Evolutionary conservation across 371 early-diverging fungal species (phyloP), one percentile per base, ranked within the genome.

Genomic region (Mucor indicus): DNA sequence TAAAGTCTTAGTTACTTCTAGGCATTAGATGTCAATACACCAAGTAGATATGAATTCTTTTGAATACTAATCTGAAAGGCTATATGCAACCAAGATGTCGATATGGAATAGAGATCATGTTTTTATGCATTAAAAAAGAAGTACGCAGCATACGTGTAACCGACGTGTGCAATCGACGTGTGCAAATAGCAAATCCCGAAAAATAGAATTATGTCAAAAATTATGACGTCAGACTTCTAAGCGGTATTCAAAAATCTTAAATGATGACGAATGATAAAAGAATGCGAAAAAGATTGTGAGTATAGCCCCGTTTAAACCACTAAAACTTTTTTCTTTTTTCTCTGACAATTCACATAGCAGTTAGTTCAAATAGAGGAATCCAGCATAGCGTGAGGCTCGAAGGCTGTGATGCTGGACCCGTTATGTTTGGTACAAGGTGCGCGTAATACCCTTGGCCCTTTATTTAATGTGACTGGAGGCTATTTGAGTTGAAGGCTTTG

Each of bases 391-490:
- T 50, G 50, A 50, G 42, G 41, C 50, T 50, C 16, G 43, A 50
- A 49, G 50, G 50, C 50, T 33, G 39, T 41, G 50, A 50, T 0
- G 41, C 50, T 50, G 44, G 43, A 43, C 50, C 50, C 50, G 43
- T 36, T 50, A 50, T 50, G 50, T 37, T 43, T 50, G 50, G 29
- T 50, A 50, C 50, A 36, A 50, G 50, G 44, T 50, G 43, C 37
- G 50, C 29, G 50, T 50, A 50, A 50, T 49, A 49, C 49, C 49
- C 49, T 48, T 48, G 39, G 48, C 48, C 47, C 47, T 46, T 46
- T 46, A 46, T 46, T 25, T 21, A 37, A 44, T 44, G 37, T 46
- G 47, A 46, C 37, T 46, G 47, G 47, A 46, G 47, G 47, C 38
- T 46, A 37, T 46, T 46, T 46, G 37, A 46, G 47, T 46, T 46